Conservation (phyloP, 1,139 yeast genomes). For the Geotrichum aggregatum region DNA sequence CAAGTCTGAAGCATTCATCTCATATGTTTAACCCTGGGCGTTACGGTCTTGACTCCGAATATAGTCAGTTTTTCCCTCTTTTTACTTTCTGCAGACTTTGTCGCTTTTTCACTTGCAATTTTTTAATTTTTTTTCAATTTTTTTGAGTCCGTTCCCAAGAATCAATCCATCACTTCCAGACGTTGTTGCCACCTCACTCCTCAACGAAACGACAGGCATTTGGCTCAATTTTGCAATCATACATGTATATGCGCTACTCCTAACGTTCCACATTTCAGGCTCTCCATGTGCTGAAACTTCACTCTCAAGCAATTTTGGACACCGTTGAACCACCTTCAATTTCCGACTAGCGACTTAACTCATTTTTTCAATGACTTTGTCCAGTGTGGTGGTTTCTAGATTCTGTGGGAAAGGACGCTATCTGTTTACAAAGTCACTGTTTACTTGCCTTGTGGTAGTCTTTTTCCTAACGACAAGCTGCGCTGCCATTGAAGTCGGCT, state of each 20-base stretch:
- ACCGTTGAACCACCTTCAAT: too few species aligned
- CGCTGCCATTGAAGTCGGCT: slow-evolving; percentile 12
- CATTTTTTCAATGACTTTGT: slow-evolving; percentile 1
- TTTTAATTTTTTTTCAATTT: background rate
- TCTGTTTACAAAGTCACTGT: background rate
- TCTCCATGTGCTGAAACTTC: background rate
- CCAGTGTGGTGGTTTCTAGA: background rate
- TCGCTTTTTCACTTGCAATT: background rate
- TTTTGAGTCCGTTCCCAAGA: background rate
- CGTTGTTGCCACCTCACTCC: too few species aligned
- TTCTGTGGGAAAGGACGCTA: background rate
- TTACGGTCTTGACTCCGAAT: background rate
- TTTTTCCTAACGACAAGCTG: background rate
- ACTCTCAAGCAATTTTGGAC: too few species aligned
- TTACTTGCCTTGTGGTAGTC: background rate
- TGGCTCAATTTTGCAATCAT: too few species aligned
- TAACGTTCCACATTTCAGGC: too few species aligned
- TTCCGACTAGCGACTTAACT: background rate
- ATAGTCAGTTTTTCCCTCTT: background rate
- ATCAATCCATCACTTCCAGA: background rate
- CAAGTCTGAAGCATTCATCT: too few species aligned
- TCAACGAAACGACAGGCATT: too few species aligned
- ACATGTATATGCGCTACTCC: too few species aligned
- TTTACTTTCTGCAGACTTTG: background rate
- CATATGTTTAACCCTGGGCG: too few species aligned